Percentiles rank a stretch among this genome's conserved stretches.
phyloP scores from a whole-genome alignment of 2,329 filamentous ascomycete genomes.

The Talaromyces sp. region DNA sequence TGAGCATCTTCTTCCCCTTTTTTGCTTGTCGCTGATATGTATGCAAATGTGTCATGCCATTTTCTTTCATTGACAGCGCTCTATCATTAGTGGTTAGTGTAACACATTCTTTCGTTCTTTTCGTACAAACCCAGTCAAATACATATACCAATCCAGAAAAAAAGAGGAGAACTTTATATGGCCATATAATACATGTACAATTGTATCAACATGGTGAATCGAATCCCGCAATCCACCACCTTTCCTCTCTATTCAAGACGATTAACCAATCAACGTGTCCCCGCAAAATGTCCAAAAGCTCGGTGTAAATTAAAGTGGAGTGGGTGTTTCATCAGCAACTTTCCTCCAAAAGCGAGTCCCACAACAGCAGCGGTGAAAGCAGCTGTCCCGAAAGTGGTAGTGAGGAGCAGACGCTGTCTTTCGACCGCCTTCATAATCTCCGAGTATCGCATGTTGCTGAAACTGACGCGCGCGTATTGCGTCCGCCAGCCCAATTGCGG shows the following conservation, averaged over 20 bases:
- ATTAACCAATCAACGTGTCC: neutral
- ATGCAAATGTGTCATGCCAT: neutral
- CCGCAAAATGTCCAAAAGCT: constrained; percentile 1
- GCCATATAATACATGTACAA: constrained; percentile 5
- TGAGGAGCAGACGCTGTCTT: constrained; percentile 64
- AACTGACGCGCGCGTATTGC: constrained; percentile 88
- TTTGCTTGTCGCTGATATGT: neutral
- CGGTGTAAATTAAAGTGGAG: constrained; percentile 24
- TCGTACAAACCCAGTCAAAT: neutral
- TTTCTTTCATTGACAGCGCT: neutral
- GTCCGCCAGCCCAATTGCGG: constrained; percentile 84
- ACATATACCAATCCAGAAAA: neutral
- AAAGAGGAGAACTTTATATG: neutral
- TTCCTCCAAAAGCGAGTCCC: constrained; percentile 31
- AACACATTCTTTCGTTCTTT: neutral
- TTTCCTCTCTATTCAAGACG: neutral
- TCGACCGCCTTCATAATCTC: constrained; percentile 71
- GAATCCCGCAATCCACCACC: neutral
- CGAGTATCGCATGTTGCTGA: constrained; percentile 87
- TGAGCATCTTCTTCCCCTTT: neutral
- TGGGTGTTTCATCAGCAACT: constrained; percentile 35
- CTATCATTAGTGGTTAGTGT: neutral
- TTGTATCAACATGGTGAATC: neutral
- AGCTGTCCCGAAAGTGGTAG: constrained; percentile 36
- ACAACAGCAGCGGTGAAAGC: constrained; percentile 32